A percentile compares a stretch with the other conserved stretches of the same genome.
Evolutionary conservation across 345 rosid genomes (phyloP).

Genomic region (Hevea brasiliensis): DNA sequence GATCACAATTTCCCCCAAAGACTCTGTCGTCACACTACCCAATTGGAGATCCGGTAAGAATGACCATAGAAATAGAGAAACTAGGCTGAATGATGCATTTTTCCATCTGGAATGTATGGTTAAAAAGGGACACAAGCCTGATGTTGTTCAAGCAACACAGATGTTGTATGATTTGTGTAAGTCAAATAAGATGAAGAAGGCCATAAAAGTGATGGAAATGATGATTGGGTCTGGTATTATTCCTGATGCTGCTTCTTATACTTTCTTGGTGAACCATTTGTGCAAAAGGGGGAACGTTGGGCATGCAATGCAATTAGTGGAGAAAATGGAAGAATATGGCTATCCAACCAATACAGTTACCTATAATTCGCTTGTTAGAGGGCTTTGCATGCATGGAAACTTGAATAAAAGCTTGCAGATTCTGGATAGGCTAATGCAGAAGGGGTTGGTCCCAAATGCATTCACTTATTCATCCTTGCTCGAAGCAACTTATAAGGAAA

Average conservation of each 20-base stretch:
- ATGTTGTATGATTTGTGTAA: constrained; percentile 75
- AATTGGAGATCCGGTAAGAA: constrained; percentile 53
- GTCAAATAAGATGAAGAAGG: constrained; percentile 62
- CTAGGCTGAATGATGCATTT: constrained; percentile 47
- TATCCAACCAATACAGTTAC: constrained; percentile 55
- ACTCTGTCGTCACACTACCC: constrained; percentile 54
- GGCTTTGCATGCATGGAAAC: constrained; percentile 67
- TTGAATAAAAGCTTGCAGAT: constrained; percentile 65
- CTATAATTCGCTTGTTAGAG: constrained; percentile 64
- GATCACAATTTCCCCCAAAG: constrained; percentile 55
- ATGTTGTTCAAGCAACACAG: constrained; percentile 62
- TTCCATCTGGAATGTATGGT: constrained; percentile 50
- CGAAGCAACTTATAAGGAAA: constrained; percentile 77
- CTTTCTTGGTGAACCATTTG: constrained; percentile 60
- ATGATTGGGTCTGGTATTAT: constrained; percentile 65
- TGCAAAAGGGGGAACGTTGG: constrained; percentile 75
- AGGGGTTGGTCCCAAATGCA: constrained; percentile 70
- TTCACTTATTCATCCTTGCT: constrained; percentile 72
- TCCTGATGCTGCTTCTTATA: constrained; percentile 65
- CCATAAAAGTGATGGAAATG: constrained; percentile 70
- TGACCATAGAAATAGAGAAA: constrained; percentile 42
- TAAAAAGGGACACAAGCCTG: constrained; percentile 62
- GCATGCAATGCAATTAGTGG: constrained; percentile 85
- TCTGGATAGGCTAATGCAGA: constrained; percentile 57
- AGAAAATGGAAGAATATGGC: constrained; percentile 74